Evolutionary conservation across 2,329 filamentous ascomycete genomes (phyloP), one percentile per base, ranked within the genome.

Genomic region (Exophiala sideris): DNA sequence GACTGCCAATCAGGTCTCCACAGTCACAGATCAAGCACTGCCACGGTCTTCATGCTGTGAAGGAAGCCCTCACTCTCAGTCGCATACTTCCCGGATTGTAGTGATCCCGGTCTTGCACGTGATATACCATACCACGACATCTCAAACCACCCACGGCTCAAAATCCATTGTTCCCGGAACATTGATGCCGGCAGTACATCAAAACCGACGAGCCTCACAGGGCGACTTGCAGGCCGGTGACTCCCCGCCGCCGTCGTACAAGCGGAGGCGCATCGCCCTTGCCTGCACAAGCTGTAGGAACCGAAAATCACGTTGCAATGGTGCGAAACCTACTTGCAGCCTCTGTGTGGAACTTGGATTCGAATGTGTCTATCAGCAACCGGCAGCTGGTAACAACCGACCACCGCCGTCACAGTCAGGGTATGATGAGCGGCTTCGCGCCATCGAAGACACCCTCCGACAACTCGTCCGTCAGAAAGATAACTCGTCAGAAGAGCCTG

Each of bases 301-400:
- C 38, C 65, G 69, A 29, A 69, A 73, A 50, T 65, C 64, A 20
- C 58, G 75, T 66, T 78, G 75, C 50, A 73, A 77, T 64, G 74
- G 74, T 9, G 59, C 58, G 9, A 67, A 71, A 16, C 75, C 75
- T 10, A 68, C 68, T 40, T 77, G 75, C 56, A 70, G 69, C n/a
- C 64, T 68, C 20, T 77, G 75, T 51, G 59, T 55, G 12, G 68
- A 72, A 33, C 64, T 75, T 29, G 71, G 69, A 5, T 73, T 73
- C 50, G 73, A 76, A 8, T 78, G 75, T 59, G 61, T 69, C 32
- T 78, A 78, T 62, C 56, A 59, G 38, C 57, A 59, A 36, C 59
- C 59, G 2, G 48, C 57, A 2, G 57, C 57, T 5, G 53, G 48
- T 21, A 56, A 53, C 33, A 41, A 44, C 29, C 54, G 38, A 34